Conservation (phyloP, 2,329 filamentous ascomycete species). For the Fusarium sp. region DNA sequence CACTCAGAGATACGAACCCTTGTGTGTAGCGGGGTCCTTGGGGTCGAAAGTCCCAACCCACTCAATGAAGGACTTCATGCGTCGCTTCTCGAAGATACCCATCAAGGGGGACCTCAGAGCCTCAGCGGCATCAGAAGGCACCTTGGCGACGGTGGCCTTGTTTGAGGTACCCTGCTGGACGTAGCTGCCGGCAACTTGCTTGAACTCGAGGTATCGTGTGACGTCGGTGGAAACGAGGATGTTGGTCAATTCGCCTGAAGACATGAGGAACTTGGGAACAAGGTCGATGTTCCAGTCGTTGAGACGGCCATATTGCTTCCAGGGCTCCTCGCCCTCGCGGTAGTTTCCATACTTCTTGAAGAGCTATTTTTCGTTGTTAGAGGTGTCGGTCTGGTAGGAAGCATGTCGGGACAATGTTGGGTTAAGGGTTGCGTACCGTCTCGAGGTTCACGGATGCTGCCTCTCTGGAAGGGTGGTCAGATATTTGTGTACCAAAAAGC, state of each 20-base stretch:
- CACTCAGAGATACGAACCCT: slow-evolving; percentile 72
- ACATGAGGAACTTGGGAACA: slow-evolving; percentile 98
- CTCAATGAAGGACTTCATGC: slow-evolving; percentile 96
- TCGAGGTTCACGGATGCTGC: slow-evolving; percentile 97
- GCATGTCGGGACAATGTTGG: slow-evolving; percentile 29
- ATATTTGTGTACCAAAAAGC: neutral
- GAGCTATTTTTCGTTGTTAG: slow-evolving; percentile 70
- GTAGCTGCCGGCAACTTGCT: slow-evolving; percentile 94
- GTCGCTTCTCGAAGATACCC: slow-evolving; percentile 97
- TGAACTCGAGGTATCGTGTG: slow-evolving; percentile 91
- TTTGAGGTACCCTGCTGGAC: slow-evolving; percentile 89
- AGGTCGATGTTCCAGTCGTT: slow-evolving; percentile 99
- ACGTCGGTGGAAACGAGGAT: slow-evolving; percentile 97
- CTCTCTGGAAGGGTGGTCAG: slow-evolving; percentile 70
- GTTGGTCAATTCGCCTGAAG: slow-evolving; percentile 97
- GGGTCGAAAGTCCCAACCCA: slow-evolving; percentile 91
- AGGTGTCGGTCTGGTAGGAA: slow-evolving; percentile 39
- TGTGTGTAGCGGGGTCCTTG: slow-evolving; percentile 88
- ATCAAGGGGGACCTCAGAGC: slow-evolving; percentile 93
- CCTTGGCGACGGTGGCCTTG: slow-evolving; percentile 95
- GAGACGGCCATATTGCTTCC: slow-evolving; percentile 96
- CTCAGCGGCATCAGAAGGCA: slow-evolving; percentile 92
- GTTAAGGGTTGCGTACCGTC: slow-evolving; percentile 71
- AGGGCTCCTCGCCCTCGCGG: slow-evolving; percentile 84
- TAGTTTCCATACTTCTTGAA: slow-evolving; percentile 98